Evolutionary conservation across 1,139 yeast genomes (phyloP), one percentile per base, ranked within the genome.

Genomic region (Kurtzmaniella natalensis): DNA sequence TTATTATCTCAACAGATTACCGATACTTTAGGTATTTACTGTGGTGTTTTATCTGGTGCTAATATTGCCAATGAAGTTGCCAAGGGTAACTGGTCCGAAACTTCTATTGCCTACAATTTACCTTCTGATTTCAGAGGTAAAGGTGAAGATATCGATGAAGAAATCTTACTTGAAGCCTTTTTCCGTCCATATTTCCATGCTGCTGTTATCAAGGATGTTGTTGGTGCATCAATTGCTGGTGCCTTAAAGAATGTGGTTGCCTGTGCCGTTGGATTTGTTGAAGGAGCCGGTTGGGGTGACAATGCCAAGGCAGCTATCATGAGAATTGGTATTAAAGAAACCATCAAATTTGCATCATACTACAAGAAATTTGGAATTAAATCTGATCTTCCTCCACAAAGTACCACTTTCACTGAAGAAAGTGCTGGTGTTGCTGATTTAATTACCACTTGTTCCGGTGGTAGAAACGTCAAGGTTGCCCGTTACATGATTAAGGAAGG

Each of bases 241-340:
- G 97, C 97, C 4, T 72, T 89, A 58, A 89, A 89, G 68, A 89
- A 89, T 63, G 88, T 89, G 25, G 86, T 88, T 46, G 96, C 96
- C 34, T 72, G 86, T 52, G 88, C 94, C 38, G 95, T 94, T 37
- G 97, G 96, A 35, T 84, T 88, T 55, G 96, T 88, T 41, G 95
- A 86, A 63, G 96, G 96, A 48, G 74, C 83, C 41, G 95, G 95
- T 38, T 89, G 97, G 96, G 97, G 97, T 57, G 95, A 87, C 65
- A 89, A 89, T 56, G 96, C 97, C 47, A 86, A 88, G 63, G 84
- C 96, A 33, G 96, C 96, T 33, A 78, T 89, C 50, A 87, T 88
- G 89, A 79, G 97, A 67, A 80, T 94, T 47, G 97, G 97, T 33
- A 63, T 89, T 39, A 72, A 81, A 51, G 97, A 89, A 66, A 86